Percentiles rank a stretch among this genome's conserved stretches.
Evolutionary conservation across 2,329 filamentous ascomycete species (phyloP).

Genomic region (Drechmeria coniospora): DNA sequence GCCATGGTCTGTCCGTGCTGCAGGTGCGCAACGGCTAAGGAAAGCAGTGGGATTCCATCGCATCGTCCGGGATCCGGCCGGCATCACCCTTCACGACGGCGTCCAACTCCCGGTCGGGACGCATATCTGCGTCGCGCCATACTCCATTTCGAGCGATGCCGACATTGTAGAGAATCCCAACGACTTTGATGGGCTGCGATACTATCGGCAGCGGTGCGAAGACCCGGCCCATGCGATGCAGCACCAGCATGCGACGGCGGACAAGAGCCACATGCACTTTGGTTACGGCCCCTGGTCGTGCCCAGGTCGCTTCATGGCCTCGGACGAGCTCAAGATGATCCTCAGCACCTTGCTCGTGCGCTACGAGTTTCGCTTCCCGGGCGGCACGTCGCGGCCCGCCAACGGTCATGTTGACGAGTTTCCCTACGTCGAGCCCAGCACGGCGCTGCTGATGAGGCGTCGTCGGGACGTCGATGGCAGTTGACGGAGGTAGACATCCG

Average conservation of each 20-base stretch:
- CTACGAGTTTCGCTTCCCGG: conserved; percentile 3
- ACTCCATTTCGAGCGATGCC: conserved; percentile 3
- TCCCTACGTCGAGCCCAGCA: conserved; percentile 2
- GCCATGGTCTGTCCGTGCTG: too few species aligned
- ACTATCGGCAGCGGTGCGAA: conserved; percentile 3
- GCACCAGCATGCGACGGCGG: conserved; percentile 6
- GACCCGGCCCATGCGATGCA: conserved; percentile 1
- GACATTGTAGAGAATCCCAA: conserved; percentile 1
- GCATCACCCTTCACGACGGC: conserved; percentile 5
- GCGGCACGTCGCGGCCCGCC: conserved; percentile 1
- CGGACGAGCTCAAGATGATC: conserved; percentile 5
- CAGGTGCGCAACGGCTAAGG: neutral
- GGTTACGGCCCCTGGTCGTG: conserved; percentile 5
- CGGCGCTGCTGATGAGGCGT: conserved; percentile 3
- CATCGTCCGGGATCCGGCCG: conserved; percentile 3
- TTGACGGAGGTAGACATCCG: too few species aligned
- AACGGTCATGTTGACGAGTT: conserved; percentile 5
- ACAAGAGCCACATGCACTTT: conserved; percentile 6
- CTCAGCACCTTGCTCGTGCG: conserved; percentile 3
- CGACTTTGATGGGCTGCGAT: conserved; percentile 4
- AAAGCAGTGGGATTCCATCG: conserved; percentile 4
- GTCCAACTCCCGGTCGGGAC: conserved; percentile 3
- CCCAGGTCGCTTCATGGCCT: conserved; percentile 6
- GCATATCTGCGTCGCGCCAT: conserved; percentile 3
- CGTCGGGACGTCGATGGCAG: too few species aligned